Conservation (phyloP, 805 yeast species). For the Clavispora carvajalis region DNA sequence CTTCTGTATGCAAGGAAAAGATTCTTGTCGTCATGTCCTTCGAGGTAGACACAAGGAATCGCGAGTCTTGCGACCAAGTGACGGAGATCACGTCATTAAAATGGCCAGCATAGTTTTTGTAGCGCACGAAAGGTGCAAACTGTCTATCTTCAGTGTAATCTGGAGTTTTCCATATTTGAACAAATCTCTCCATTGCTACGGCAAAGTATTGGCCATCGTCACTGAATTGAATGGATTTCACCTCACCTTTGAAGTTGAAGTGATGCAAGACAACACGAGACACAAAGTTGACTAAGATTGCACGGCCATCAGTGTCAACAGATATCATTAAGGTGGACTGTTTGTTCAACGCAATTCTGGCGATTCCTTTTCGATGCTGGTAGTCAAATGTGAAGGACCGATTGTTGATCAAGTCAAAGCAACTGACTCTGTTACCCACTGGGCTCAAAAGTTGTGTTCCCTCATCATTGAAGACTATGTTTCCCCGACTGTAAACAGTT, state of each 20-base stretch:
- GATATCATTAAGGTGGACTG: conserved; percentile 77
- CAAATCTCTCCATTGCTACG: conserved; percentile 70
- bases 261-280: conserved; percentile 86
- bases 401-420: conserved; percentile 80
- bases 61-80: conserved; percentile 86
- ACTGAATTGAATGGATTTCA: conserved; percentile 71
- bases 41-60: conserved; percentile 80
- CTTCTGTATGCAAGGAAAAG: conserved; percentile 67
- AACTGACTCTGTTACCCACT: conserved; percentile 88
- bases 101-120: conserved; percentile 89
- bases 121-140: conserved; percentile 93
- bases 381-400: conserved; percentile 85
- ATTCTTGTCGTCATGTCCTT: conserved; percentile 87
- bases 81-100: conserved; percentile 72
- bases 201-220: conserved; percentile 89
- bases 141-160: conserved; percentile 75
- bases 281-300: conserved; percentile 79
- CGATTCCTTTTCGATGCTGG: conserved; percentile 84
- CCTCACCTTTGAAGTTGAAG: conserved; percentile 83
- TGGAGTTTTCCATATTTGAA: conserved; percentile 95
- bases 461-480: conserved; percentile 76
- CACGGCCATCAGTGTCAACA: conserved; percentile 90
- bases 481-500: conserved; percentile 93
- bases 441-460: conserved; percentile 84
- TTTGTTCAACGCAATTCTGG: conserved; percentile 72